Percentiles rank a stretch among this genome's conserved stretches.
Conservation (phyloP, 177 flowering plant species). For the Tripterygium wilfordii region DNA sequence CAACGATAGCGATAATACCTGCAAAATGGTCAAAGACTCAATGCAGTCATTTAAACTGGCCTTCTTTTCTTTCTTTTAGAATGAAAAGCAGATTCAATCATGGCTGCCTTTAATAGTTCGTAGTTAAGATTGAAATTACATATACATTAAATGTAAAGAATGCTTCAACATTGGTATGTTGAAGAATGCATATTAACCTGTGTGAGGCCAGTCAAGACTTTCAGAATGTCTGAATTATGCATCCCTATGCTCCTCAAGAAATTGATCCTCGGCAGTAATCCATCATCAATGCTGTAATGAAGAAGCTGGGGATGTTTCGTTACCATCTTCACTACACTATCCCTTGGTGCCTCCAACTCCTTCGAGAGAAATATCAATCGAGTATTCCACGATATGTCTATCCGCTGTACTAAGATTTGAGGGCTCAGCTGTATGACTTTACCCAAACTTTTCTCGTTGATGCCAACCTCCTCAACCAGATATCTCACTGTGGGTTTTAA, state of each 20-base stretch:
- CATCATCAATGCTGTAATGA: constrained; percentile 93
- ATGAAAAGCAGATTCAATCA: too few relatives aligned
- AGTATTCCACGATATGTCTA: constrained; percentile 76
- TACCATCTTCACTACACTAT: constrained; percentile 84
- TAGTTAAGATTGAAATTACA: too few relatives aligned
- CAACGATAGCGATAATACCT: constrained; percentile 88
- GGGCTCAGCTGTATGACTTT: constrained; percentile 96
- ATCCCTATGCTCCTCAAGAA: constrained; percentile 90
- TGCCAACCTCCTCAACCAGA: constrained; percentile 89
- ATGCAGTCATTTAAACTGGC: not conserved
- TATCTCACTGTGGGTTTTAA: constrained; percentile 84
- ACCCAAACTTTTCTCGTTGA: constrained; percentile 53
- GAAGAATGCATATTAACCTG: constrained; percentile 46
- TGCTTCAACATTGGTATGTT: too few relatives aligned
- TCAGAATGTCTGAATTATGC: constrained; percentile 74
- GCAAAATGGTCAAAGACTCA: constrained; percentile 11
- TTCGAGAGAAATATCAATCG: constrained; percentile 68
- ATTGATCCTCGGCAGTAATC: constrained; percentile 81
- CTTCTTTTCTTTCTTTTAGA: too few relatives aligned
- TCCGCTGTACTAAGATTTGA: constrained; percentile 83
- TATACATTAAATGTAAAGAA: too few relatives aligned
- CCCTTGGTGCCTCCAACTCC: constrained; percentile 87
- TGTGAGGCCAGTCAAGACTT: constrained; percentile 78
- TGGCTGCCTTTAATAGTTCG: too few relatives aligned
- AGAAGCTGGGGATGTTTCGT: constrained; percentile 95